Evolutionary conservation across 2,329 filamentous ascomycete genomes (phyloP).

Genomic region (Fusarium sp.): DNA sequence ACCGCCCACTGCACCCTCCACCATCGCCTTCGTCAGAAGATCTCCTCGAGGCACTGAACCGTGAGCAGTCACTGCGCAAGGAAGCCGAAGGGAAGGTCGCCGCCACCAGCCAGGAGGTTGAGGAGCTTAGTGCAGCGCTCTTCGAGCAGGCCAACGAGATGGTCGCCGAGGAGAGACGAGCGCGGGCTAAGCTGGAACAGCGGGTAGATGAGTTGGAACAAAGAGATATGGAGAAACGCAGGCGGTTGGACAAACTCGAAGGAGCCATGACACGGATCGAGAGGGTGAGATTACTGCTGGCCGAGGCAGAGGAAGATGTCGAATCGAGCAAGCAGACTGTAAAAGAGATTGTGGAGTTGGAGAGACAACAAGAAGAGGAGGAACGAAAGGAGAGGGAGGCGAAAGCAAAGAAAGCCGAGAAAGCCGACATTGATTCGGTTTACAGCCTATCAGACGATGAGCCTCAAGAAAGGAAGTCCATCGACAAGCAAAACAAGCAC

Average conservation of each 20-base stretch:
- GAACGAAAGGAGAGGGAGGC: constrained; percentile 29
- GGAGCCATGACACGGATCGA: constrained; percentile 78
- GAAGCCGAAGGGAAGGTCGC: constrained; percentile 77
- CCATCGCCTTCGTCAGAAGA: constrained; percentile 58
- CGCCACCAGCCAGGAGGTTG: constrained; percentile 77
- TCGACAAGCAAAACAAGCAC: constrained; percentile 5
- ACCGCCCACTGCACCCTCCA: constrained; percentile 26
- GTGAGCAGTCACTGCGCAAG: constrained; percentile 75
- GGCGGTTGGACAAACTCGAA: constrained; percentile 78
- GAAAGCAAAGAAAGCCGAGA: neutral
- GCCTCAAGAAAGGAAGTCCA: constrained; percentile 10
- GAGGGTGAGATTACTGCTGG: constrained; percentile 73
- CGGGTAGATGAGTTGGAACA: constrained; percentile 76
- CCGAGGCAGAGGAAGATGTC: constrained; percentile 49
- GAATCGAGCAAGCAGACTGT: constrained; percentile 39
- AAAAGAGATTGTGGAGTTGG: constrained; percentile 36
- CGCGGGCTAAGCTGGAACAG: constrained; percentile 78
- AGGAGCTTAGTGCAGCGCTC: constrained; percentile 80
- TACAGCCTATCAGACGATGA: constrained; percentile 14
- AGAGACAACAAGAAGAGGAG: constrained; percentile 38
- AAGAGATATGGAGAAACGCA: constrained; percentile 77
- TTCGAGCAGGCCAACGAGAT: constrained; percentile 91
- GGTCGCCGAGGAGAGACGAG: constrained; percentile 81
- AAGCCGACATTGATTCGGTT: constrained; percentile 6
- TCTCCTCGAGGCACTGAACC: constrained; percentile 73